Conservation (phyloP, 805 yeast genomes). For the Candida broadrunensis region DNA sequence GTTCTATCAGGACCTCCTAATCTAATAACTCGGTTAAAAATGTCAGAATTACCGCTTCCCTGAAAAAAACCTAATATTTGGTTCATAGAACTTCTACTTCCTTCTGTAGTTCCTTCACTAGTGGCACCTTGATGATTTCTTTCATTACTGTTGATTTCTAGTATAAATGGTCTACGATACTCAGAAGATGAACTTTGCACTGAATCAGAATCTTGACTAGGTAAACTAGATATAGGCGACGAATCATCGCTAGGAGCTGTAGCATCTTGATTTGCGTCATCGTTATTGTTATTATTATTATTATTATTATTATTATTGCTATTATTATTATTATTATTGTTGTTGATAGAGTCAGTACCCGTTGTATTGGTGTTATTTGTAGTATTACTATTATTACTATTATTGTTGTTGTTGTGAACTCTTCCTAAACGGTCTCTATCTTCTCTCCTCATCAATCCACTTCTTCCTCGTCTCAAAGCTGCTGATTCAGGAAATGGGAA, state of each 20-base stretch:
- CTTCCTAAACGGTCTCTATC: neutral
- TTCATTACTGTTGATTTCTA: too few species aligned
- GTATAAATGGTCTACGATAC: too few species aligned
- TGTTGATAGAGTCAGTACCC: neutral
- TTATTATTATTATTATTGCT: neutral
- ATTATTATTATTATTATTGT: neutral
- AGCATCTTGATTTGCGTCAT: too few species aligned
- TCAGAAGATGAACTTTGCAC: too few species aligned
- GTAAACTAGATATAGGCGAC: too few species aligned
- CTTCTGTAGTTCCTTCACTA: neutral
- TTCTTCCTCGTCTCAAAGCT: conserved; percentile 3
- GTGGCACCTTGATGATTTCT: too few species aligned
- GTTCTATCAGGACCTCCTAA: conserved; percentile 18
- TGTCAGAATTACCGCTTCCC: neutral
- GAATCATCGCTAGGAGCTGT: too few species aligned
- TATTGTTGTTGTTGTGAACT: neutral
- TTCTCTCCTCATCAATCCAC: neutral
- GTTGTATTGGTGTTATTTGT: conserved; percentile 1
- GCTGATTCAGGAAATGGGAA: conserved; percentile 22
- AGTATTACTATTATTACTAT: neutral
- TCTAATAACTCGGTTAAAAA: neutral
- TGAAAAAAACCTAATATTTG: neutral
- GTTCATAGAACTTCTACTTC: neutral
- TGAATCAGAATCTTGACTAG: too few species aligned
- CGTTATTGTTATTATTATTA: neutral